Percentiles rank a stretch among this genome's conserved stretches.
phyloP scores from a whole-genome alignment of 148 eudicot genomes.

The Diospyros kaki region DNA sequence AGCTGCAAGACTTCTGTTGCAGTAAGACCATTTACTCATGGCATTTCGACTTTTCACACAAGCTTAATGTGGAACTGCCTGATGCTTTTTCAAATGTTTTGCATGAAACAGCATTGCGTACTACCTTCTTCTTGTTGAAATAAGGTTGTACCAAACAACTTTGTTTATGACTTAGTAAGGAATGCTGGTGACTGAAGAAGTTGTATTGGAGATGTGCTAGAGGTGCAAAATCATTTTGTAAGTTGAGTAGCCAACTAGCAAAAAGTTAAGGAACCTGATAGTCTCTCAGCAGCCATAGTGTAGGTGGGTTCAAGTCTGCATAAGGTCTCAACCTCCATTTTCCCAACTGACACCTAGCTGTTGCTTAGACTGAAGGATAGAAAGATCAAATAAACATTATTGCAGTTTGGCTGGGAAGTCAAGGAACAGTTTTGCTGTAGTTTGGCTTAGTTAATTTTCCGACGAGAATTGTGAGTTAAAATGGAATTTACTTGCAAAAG shows the following conservation, averaged over 20 bases:
- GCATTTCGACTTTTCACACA: not conserved
- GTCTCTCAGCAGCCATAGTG: not conserved
- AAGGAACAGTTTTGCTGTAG: not conserved
- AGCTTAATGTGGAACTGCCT: not conserved
- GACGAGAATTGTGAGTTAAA: too few species aligned
- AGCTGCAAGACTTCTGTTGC: conserved; percentile 76
- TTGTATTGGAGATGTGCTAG: not conserved
- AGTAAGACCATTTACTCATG: conserved; percentile 38
- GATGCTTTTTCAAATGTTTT: not conserved
- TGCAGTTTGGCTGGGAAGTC: not conserved
- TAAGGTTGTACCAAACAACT: not conserved
- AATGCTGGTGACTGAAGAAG: not conserved
- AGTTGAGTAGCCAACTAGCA: not conserved
- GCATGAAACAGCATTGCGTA: not conserved
- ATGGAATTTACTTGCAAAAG: too few species aligned
- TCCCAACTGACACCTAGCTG: too few species aligned
- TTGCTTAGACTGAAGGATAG: not conserved
- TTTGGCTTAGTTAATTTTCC: not conserved
- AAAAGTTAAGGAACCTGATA: not conserved
- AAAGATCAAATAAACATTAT: not conserved
- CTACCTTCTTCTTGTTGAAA: not conserved
- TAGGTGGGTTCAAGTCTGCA: not conserved
- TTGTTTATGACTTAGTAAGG: not conserved
- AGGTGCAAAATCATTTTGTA: not conserved
- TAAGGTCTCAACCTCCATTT: not conserved